phyloP scores from a whole-genome alignment of 352 stramenopile species.

The Pythium oligandrum region DNA sequence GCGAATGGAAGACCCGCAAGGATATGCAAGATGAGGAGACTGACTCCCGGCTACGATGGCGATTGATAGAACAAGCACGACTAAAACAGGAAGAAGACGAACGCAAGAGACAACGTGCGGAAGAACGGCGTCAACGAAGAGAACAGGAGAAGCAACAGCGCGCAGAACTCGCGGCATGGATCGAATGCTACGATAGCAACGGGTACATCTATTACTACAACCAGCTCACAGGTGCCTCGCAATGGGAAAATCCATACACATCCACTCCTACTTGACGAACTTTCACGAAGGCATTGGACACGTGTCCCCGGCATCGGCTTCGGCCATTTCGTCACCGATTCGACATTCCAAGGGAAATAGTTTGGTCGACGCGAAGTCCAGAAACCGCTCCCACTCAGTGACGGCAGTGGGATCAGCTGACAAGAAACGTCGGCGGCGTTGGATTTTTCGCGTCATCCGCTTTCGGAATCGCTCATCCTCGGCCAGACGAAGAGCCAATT shows the following conservation, averaged over 20 bases:
- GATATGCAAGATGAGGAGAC: constrained; percentile 44
- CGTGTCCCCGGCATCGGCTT: not conserved
- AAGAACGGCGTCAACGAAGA: constrained; percentile 26
- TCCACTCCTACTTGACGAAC: constrained; percentile 3
- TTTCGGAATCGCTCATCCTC: constrained; percentile 37
- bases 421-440: constrained; percentile 29
- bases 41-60: constrained; percentile 29
- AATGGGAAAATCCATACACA: constrained; percentile 38
- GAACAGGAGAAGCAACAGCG: constrained; percentile 30
- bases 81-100: constrained; percentile 22
- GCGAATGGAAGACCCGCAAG: constrained; percentile 36
- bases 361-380: constrained; percentile 25
- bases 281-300: not conserved
- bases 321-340: not conserved
- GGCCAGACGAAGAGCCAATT: constrained; percentile 46
- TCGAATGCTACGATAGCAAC: constrained; percentile 36
- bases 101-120: constrained; percentile 25
- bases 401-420: constrained; percentile 41
- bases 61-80: constrained; percentile 19
- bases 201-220: constrained; percentile 72
- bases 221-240: constrained; percentile 33
- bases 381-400: constrained; percentile 68
- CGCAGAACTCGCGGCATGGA: constrained; percentile 31
- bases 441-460: constrained; percentile 39
- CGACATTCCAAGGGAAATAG: not conserved